Evolutionary conservation across 1,284 basidiomycete genomes (phyloP).

Genomic region (Cryptococcus hybrid): DNA sequence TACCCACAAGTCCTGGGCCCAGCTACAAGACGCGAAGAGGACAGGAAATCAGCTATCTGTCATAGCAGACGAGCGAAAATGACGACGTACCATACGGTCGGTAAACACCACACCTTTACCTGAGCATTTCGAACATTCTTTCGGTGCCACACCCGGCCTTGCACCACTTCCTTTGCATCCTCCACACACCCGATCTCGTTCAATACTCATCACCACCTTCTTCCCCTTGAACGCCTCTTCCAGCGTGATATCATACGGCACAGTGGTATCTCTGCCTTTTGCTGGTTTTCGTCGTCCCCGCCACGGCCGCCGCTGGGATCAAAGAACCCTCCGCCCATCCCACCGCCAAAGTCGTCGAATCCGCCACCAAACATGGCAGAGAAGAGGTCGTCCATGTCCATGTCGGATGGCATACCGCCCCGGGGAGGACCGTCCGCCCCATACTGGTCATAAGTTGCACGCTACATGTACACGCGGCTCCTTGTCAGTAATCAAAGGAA

Average conservation of each 20-base stretch:
- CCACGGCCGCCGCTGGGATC: constrained; percentile 56
- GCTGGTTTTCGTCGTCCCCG: constrained; percentile 47
- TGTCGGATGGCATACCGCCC: constrained; percentile 52
- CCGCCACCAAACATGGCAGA: constrained; percentile 66
- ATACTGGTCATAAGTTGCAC: constrained; percentile 75
- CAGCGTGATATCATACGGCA: constrained; percentile 80
- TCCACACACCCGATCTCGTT: constrained; percentile 76
- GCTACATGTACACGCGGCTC: constrained; percentile 42
- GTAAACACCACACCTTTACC: constrained; percentile 58
- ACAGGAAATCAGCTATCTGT: background rate
- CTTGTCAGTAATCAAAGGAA: too few relatives aligned
- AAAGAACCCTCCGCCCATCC: constrained; percentile 12
- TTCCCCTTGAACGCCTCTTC: constrained; percentile 94
- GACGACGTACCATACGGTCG: constrained; percentile 43
- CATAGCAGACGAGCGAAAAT: background rate
- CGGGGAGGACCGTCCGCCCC: constrained; percentile 61
- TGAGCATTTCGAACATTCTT: constrained; percentile 75
- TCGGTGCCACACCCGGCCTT: constrained; percentile 73
- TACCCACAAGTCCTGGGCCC: constrained; percentile 50
- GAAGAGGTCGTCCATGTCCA: constrained; percentile 70
- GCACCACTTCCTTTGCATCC: constrained; percentile 85
- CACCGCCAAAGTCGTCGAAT: constrained; percentile 53
- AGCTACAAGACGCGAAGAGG: constrained; percentile 22
- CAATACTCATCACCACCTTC: constrained; percentile 82
- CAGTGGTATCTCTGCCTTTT: constrained; percentile 64